Conservation (phyloP, 2,329 filamentous ascomycete genomes). For the Alternaria incomplexa region DNA sequence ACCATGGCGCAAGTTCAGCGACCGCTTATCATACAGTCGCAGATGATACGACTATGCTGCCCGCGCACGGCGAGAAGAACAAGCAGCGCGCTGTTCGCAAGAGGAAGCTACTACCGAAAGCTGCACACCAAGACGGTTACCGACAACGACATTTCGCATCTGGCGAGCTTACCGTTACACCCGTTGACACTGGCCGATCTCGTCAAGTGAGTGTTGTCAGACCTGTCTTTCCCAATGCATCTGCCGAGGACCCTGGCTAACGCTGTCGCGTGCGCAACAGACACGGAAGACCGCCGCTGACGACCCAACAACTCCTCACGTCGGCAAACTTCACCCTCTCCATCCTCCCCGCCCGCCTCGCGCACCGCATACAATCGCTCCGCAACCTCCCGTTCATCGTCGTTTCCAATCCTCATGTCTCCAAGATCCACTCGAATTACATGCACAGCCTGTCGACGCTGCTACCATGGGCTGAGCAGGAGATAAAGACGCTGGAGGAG, state of each 20-base stretch:
- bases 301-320: slow-evolving; percentile 77
- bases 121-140: slow-evolving; percentile 54
- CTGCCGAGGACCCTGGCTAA: slow-evolving; percentile 10
- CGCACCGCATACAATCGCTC: slow-evolving; percentile 90
- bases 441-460: slow-evolving; percentile 90
- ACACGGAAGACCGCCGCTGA: slow-evolving; percentile 83
- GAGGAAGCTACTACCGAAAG: slow-evolving; percentile 18
- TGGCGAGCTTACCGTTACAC: slow-evolving; percentile 80
- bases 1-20: slow-evolving; percentile 42
- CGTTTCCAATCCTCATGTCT: slow-evolving; percentile 95
- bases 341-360: slow-evolving; percentile 88
- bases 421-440: slow-evolving; percentile 95
- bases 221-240: not conserved
- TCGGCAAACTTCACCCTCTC: slow-evolving; percentile 96
- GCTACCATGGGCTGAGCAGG: slow-evolving; percentile 77
- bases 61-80: slow-evolving; percentile 29
- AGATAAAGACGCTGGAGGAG: slow-evolving; percentile 79
- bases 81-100: slow-evolving; percentile 22
- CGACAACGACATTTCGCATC: slow-evolving; percentile 77
- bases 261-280: slow-evolving; percentile 43
- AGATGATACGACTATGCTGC: slow-evolving; percentile 44
- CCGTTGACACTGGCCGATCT: slow-evolving; percentile 85
- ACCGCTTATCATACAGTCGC: slow-evolving; percentile 45
- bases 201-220: slow-evolving; percentile 68
- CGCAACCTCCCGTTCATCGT: slow-evolving; percentile 97